Evolutionary conservation across 805 yeast species (phyloP), one percentile per base, ranked within the genome.

Genomic region (Pichia californica): DNA sequence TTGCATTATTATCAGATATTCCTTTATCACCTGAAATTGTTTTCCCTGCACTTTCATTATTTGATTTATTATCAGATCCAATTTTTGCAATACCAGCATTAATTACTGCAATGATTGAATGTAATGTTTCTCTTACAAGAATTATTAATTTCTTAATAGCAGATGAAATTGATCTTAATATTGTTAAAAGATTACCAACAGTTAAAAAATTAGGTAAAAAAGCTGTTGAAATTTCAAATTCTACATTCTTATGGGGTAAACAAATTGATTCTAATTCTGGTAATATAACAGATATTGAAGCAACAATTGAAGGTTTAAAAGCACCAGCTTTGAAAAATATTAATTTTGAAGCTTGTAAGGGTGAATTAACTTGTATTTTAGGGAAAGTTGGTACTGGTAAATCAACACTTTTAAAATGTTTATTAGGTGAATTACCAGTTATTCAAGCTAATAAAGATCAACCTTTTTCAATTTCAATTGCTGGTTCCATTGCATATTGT

Each of bases 361-460:
- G 81, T 5, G 65, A 69, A 31, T 61, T 81, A 43, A 64, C 79
- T 0, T 79, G 86, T 58, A 62, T 81, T 41, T 79, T 81, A 16
- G 87, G 87, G 7, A 64, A 74, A 53, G 86, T 81, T 27, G 87
- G 87, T 4, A 58, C 81, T 9, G 88, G 88, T 33, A 81, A 81
- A 51, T 71, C 83, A 2, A 74, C 86, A 0, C 66, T 76, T 20
- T 61, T 79, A 41, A 69, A 73, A 46, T 68, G 79, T 16, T 55
- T 79, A 13, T 53, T 79, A 28, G 86, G 87, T 4, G 76, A 74
- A 44, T 57, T 79, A 20, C 66, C 70, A 13, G 63, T 71, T 38
- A 49, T 59, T 9, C 56, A 66, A 4, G 40, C 57, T 3, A 57
- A 63, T 43, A 47, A 56, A 15, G 49, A 58, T 0, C 40, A 37